Conservation (phyloP, 495 filamentous ascomycete species). For the Aspergillus homomorphus region DNA sequence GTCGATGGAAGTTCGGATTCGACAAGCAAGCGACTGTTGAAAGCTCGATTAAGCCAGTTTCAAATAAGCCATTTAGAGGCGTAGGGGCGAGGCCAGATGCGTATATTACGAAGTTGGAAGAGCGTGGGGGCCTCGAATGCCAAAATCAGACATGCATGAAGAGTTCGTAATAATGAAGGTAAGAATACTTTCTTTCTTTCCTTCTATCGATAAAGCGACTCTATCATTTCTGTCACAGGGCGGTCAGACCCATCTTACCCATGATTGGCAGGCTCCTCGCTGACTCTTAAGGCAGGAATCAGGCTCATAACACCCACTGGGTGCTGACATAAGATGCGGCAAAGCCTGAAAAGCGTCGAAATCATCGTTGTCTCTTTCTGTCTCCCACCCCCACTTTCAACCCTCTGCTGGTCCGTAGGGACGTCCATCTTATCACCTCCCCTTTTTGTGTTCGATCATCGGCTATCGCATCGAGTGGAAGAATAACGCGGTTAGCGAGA, state of each 20-base stretch:
- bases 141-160: no score
- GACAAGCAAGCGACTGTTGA: not conserved
- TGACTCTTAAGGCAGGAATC: not conserved
- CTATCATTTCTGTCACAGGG: not conserved
- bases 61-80: not conserved
- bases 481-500: conserved; percentile 21
- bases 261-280: not conserved
- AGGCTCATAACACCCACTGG: not conserved
- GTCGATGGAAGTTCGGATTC: not conserved
- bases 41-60: not conserved
- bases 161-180: no score
- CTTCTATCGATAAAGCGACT: not conserved
- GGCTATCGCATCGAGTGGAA: conserved; percentile 22
- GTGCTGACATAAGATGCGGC: conserved; percentile 15
- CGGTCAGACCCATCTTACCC: not conserved
- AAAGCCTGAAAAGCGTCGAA: conserved; percentile 18
- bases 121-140: no score
- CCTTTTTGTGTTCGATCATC: conserved; percentile 9
- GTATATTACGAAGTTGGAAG: not conserved
- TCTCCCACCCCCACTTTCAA: conserved; percentile 7
- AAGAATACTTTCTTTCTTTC: conserved; percentile 6
- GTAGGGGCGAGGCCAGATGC: not conserved
- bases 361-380: conserved; percentile 17
- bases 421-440: conserved; percentile 10
- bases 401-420: conserved; percentile 16